Evolutionary conservation across 2,329 filamentous ascomycete species (phyloP).

Genomic region (Scytalidium sp.): DNA sequence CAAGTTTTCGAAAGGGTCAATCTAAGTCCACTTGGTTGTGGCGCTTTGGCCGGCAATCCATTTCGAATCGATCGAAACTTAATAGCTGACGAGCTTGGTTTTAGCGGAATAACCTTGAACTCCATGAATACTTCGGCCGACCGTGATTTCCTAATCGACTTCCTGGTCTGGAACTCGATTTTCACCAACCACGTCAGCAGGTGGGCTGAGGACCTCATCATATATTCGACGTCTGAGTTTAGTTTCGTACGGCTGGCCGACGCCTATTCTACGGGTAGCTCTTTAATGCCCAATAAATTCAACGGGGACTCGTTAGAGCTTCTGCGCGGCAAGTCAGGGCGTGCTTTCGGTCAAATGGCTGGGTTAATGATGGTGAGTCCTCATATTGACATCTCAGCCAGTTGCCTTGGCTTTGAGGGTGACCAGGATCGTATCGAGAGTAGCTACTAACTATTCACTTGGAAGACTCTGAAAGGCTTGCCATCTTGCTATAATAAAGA

Average conservation of each 20-base stretch:
- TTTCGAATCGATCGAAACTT: slow-evolving; percentile 74
- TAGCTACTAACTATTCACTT: no score
- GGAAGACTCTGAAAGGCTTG: slow-evolving; percentile 63
- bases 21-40: slow-evolving; percentile 29
- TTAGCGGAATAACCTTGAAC: slow-evolving; percentile 69
- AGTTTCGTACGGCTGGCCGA: slow-evolving; percentile 71
- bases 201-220: slow-evolving; percentile 79
- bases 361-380: slow-evolving; percentile 65
- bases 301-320: slow-evolving; percentile 70
- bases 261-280: slow-evolving; percentile 69
- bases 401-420: no score
- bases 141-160: slow-evolving; percentile 71
- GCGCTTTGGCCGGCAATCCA: slow-evolving; percentile 71
- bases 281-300: slow-evolving; percentile 57
- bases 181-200: slow-evolving; percentile 71
- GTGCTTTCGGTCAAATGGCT: slow-evolving; percentile 74
- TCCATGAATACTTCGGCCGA: slow-evolving; percentile 73
- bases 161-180: slow-evolving; percentile 71
- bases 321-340: slow-evolving; percentile 70
- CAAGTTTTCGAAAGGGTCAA: slow-evolving; percentile 71
- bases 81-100: slow-evolving; percentile 75
- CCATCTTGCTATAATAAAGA: slow-evolving; percentile 87
- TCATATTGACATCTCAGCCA: no score
- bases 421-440: no score
- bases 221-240: slow-evolving; percentile 73